Evolutionary conservation across 2,329 filamentous ascomycete species (phyloP), one percentile per base, ranked within the genome.

Genomic region (Botrytis paeoniae): DNA sequence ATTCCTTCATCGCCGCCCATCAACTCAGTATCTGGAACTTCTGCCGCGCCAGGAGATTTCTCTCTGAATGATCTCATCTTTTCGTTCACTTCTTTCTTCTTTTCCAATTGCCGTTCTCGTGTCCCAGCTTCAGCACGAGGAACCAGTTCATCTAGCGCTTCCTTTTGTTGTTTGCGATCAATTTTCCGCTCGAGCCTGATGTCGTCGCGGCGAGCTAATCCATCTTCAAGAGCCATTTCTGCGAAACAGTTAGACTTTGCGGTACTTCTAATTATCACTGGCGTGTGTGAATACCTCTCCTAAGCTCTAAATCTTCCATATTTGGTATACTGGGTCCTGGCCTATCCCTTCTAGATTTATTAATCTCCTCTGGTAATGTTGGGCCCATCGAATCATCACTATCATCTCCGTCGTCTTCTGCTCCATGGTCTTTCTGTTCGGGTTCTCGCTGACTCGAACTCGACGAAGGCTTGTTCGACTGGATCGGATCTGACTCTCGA

Each of bases 81-180:
- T 10, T 91, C 90, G 43, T 92, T 92, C 8, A 88, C 85, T 75
- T 92, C 92, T 48, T 87, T 88, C 76, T 91, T 91, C 87, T 98
- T 98, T 84, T 99, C 95, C 1, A 98, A 86, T 79, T 90, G 89
- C 18, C 95, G 90, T 83, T 97, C 95, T 63, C 91, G 90, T 1
- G 92, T 93, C 0, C 95, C 94, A 0, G 94, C 85, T 74, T 96
- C 94, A 0, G 95, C 93, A 18, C 93, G 92, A 0, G 95, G 95
- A 0, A 87, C 89, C 0, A 98, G 84, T 76, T 98, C 95, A 22
- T 98, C 93, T 0, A 96, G 86, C 0, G 88, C 87, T 71, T 92
- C 91, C 75, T 91, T 92, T 78, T 95, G 92, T 6, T 85, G 79
- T 62, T 85, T 85, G 4, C 91, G 89, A 76, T 96, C 92, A 22